A percentile compares a stretch with the other conserved stretches of the same genome.
These are phyloP conservation scores for Talaromyces funiculosus DNA, from an alignment of 2,329 filamentous ascomycete genomes.

Conservation along the genomic window DNA sequence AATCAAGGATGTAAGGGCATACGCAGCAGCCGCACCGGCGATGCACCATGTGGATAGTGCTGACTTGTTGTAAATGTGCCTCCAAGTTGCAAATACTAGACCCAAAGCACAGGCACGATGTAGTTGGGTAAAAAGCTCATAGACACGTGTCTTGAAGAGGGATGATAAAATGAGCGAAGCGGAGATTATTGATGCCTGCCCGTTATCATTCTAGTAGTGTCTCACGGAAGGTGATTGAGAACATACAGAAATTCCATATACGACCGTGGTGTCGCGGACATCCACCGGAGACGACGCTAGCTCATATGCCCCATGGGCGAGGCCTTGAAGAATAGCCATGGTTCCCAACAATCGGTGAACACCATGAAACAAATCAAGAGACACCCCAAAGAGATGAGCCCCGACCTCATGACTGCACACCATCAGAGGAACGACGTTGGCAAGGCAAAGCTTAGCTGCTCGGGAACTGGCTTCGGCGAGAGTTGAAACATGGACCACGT, in stretches of 20 bases:
- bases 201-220: not conserved
- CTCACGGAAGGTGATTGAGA: not conserved
- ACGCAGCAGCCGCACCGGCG: constrained; percentile 15
- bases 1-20: constrained; percentile 10
- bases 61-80: constrained; percentile 6
- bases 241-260: constrained; percentile 15
- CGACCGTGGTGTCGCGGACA: not conserved
- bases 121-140: constrained; percentile 10
- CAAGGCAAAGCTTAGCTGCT: constrained; percentile 5
- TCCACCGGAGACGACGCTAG: constrained; percentile 4
- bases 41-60: constrained; percentile 16
- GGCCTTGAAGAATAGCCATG: constrained; percentile 16
- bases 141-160: constrained; percentile 4
- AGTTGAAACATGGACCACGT: not conserved
- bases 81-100: constrained; percentile 2
- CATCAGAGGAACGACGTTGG: constrained; percentile 1
- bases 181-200: constrained; percentile 2
- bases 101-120: constrained; percentile 7
- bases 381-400: not conserved
- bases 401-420: constrained; percentile 1
- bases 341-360: not conserved
- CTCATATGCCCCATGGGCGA: constrained; percentile 14
- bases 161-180: not conserved
- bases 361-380: not conserved
- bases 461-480: not conserved